Evolutionary conservation across 768 basidiomycete genomes (phyloP).

Genomic region (Paxillus rubicundulus): DNA sequence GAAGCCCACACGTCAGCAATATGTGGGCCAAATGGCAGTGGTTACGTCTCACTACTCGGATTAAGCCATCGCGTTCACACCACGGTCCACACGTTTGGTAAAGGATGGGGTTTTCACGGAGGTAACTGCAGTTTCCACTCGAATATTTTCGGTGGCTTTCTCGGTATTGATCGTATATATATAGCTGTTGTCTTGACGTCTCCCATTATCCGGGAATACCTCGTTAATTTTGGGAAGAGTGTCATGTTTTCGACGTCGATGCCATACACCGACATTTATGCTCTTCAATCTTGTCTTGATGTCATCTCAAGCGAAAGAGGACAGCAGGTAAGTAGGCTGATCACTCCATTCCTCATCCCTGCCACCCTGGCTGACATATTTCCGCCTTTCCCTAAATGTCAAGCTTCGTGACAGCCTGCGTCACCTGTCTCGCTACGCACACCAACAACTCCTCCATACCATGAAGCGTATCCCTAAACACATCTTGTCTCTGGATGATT

Average conservation of each 20-base stretch:
- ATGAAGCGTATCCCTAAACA: constrained; percentile 5
- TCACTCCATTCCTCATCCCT: too few species aligned
- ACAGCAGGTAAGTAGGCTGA: too few species aligned
- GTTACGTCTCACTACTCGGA: constrained; percentile 41
- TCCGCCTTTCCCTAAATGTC: too few species aligned
- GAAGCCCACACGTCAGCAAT: constrained; percentile 58
- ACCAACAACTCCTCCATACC: constrained; percentile 1
- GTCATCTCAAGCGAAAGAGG: constrained; percentile 13
- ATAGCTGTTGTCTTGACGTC: constrained; percentile 20
- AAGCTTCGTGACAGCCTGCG: constrained; percentile 10
- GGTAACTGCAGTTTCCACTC: constrained; percentile 3
- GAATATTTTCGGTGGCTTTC: too few species aligned
- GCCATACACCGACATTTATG: constrained; percentile 19
- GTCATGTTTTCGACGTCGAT: constrained; percentile 24
- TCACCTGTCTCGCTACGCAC: constrained; percentile 13
- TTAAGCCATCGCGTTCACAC: constrained; percentile 43
- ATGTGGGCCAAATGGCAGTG: constrained; percentile 48
- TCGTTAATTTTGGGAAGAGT: constrained; percentile 19
- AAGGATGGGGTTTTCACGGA: constrained; percentile 30
- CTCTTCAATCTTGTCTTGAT: constrained; percentile 42
- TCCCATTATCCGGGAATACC: constrained; percentile 14
- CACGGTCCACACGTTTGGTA: constrained; percentile 54
- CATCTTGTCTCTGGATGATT: constrained; percentile 2
- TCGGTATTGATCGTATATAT: neutral
- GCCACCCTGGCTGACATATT: neutral